A percentile compares a stretch with the other conserved stretches of the same genome.
These are phyloP conservation scores for Phytophthora lateralis DNA, from an alignment of 352 stramenopile species.

Conservation along the genomic window DNA sequence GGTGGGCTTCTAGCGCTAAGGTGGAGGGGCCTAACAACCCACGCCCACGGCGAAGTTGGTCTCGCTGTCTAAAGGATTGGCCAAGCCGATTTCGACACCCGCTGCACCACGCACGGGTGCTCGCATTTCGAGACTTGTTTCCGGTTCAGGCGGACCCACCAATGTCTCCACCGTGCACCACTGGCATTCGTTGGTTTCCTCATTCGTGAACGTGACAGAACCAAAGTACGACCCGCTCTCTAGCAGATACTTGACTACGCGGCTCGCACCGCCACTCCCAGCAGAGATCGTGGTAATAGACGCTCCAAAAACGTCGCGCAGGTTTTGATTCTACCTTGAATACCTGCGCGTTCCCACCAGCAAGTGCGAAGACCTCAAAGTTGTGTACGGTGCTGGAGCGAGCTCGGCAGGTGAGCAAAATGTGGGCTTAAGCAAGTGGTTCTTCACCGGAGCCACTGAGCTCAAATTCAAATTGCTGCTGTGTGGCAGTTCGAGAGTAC, in stretches of 20 bases:
- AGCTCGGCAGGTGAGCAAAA: slow-evolving; percentile 87
- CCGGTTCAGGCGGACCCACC: slow-evolving; percentile 70
- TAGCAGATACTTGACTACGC: slow-evolving; percentile 76
- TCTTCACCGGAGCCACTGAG: slow-evolving; percentile 88
- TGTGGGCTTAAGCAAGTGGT: slow-evolving; percentile 90
- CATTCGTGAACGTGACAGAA: slow-evolving; percentile 92
- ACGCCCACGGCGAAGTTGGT: slow-evolving; percentile 87
- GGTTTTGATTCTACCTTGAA: slow-evolving; percentile 93
- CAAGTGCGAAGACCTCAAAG: slow-evolving; percentile 79
- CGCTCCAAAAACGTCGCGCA: slow-evolving; percentile 87
- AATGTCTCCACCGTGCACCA: slow-evolving; percentile 95
- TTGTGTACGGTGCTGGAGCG: slow-evolving; percentile 79
- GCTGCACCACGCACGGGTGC: slow-evolving; percentile 83
- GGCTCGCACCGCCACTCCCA: slow-evolving; percentile 8
- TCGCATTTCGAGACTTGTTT: slow-evolving; percentile 86
- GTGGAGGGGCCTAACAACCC: slow-evolving; percentile 81
- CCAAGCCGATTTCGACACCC: slow-evolving; percentile 89
- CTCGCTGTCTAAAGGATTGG: slow-evolving; percentile 86
- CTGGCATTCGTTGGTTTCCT: slow-evolving; percentile 73
- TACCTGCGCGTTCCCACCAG: slow-evolving; percentile 33
- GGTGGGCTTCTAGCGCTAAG: slow-evolving; percentile 76
- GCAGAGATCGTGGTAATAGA: slow-evolving; percentile 53
- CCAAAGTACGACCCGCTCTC: slow-evolving; percentile 93
- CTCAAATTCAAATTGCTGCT: slow-evolving; percentile 91
- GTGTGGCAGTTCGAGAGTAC: slow-evolving; percentile 80